Conservation (phyloP, 23 red algal species). For the Agarophyton chilense region DNA sequence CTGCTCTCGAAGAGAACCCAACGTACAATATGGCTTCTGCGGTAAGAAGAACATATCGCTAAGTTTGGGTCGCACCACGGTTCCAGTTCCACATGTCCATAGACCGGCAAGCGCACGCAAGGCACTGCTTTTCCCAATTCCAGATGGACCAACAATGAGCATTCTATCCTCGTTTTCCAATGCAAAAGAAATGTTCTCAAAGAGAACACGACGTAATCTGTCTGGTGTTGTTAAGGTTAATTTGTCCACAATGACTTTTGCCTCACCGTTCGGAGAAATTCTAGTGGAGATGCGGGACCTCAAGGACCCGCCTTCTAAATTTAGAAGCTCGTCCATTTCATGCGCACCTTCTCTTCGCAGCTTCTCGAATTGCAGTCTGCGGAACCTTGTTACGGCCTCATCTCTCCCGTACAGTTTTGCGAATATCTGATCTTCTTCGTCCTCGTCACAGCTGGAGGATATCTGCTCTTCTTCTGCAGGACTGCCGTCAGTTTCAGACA, state of each 20-base stretch:
- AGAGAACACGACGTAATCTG: slow-evolving; percentile 63
- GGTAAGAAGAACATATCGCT: slow-evolving; percentile 93
- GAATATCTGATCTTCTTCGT: background rate
- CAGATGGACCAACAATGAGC: slow-evolving; percentile 89
- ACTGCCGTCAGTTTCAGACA: background rate
- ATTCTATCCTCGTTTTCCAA: slow-evolving; percentile 76
- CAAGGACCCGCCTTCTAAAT: slow-evolving; percentile 28
- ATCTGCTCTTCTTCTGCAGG: background rate
- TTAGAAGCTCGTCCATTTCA: slow-evolving; percentile 9
- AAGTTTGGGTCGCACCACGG: slow-evolving; percentile 57
- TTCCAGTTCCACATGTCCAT: slow-evolving; percentile 75
- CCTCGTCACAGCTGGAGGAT: background rate
- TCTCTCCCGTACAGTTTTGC: slow-evolving; percentile 29
- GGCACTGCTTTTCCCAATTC: slow-evolving; percentile 83
- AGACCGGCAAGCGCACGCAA: slow-evolving; percentile 91
- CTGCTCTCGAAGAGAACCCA: slow-evolving; percentile 87
- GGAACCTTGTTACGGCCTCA: slow-evolving; percentile 33
- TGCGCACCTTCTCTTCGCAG: background rate
- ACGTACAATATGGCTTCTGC: slow-evolving; percentile 95
- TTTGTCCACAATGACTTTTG: slow-evolving; percentile 49
- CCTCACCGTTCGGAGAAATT: slow-evolving; percentile 34
- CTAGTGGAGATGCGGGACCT: slow-evolving; percentile 1
- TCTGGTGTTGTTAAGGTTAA: slow-evolving; percentile 76
- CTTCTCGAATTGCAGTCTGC: slow-evolving; percentile 19
- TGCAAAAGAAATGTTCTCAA: slow-evolving; percentile 61